Base-by-base conservation (phyloP, 441 rosid species). In the Brassica balearica region DNA sequence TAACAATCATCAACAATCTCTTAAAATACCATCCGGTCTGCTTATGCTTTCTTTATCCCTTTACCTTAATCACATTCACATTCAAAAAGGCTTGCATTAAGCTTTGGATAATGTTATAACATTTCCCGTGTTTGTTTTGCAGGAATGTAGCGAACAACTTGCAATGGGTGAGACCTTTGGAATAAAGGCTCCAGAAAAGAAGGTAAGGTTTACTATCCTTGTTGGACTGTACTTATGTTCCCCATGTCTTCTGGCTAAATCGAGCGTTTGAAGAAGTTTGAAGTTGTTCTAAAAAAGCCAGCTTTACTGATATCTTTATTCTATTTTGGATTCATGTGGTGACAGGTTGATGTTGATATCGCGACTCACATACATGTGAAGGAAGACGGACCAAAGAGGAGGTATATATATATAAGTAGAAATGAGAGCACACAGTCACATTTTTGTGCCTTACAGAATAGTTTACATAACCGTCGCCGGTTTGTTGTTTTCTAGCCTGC, bases 111-210 rank as follows among this genome's bases (percentile, higher is more conserved):
- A 15, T 15, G 3, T 5, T 53, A 38, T 53, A 53, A 69, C 43
- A 29, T 67, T 75, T 12, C 60, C 36, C 75, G 75, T 73, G 67
- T 53, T 19, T 86, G 14, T 70, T 61, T 81, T 72, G 56, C 68
- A 93, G 99, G 99, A 95, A 87, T 93, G 95, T 56, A 93, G 99
- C 65, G 87, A 80, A 78, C 89, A 81, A 77, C 97, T 95, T 81
- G 99, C 99, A 25, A 83, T 95, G 94, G 99, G 99, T 12, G 98
- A 90, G 83, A 95, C 92, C 17, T 95, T 95, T 85, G 98, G 99
- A 84, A 83, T 95, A 79, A 86, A 85, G 85, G 97, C 90, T 82
- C 98, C 98, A 3, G 88, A 82, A 87, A 90, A 88, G 73, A 93
- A 95, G 96, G 99, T 93, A 69, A 74, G 8, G 2, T 72, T 65